phyloP scores from a whole-genome alignment of 2,329 filamentous ascomycete genomes.

The Pestalotiopsis sp. region DNA sequence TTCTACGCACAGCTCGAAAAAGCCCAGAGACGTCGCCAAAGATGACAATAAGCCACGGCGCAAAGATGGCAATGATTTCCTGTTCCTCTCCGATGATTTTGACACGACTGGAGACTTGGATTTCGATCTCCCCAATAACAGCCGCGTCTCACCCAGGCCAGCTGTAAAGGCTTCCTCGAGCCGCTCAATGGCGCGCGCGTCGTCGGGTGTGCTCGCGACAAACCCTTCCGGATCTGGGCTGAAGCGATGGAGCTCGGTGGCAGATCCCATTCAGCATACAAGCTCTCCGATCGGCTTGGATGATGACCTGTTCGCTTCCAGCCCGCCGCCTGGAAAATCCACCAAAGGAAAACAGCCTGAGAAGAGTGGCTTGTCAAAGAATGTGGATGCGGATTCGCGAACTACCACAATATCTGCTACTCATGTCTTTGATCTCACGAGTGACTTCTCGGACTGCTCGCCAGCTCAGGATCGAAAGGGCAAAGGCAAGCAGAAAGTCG shows the following conservation, averaged over 20 bases:
- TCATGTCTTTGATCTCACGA: slow-evolving; percentile 30
- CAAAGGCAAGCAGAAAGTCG: neutral
- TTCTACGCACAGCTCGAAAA: neutral
- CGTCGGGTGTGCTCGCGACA: slow-evolving; percentile 18
- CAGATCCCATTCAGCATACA: slow-evolving; percentile 32
- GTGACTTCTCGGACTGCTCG: slow-evolving; percentile 24
- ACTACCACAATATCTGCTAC: neutral
- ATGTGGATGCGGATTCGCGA: neutral
- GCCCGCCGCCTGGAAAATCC: slow-evolving; percentile 24
- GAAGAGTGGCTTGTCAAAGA: neutral
- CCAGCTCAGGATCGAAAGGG: neutral
- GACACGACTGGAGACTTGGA: slow-evolving; percentile 43
- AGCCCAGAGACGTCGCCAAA: slow-evolving; percentile 18
- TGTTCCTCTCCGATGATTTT: slow-evolving; percentile 44
- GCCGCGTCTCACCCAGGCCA: slow-evolving; percentile 18
- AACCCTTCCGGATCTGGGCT: slow-evolving; percentile 5
- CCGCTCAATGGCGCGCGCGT: slow-evolving; percentile 18
- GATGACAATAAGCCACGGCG: neutral
- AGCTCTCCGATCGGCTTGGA: slow-evolving; percentile 25
- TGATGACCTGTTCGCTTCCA: slow-evolving; percentile 20
- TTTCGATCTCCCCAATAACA: slow-evolving; percentile 26
- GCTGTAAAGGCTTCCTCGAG: slow-evolving; percentile 9
- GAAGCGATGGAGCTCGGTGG: slow-evolving; percentile 25
- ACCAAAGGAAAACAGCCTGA: slow-evolving; percentile 3
- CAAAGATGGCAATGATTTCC: slow-evolving; percentile 28